These are phyloP conservation scores for Trichoderma erinaceum DNA, from an alignment of 495 filamentous ascomycete species.

Conservation along the genomic window DNA sequence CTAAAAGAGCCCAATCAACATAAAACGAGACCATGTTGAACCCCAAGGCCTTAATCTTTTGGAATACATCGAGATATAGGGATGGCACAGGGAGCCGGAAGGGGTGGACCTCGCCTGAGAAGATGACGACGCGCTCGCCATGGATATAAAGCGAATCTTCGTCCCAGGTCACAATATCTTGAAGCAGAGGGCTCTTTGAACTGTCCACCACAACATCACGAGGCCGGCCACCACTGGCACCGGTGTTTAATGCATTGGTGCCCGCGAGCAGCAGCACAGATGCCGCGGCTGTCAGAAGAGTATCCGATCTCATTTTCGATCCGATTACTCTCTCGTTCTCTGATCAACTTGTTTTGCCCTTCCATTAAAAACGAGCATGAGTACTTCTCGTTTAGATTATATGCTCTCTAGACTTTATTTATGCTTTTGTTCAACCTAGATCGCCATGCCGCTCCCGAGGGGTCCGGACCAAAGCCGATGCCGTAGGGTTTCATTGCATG, in stretches of 20 bases:
- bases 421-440: neutral
- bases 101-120: conserved; percentile 42
- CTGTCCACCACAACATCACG: neutral
- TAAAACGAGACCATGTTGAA: conserved; percentile 47
- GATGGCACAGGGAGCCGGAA: conserved; percentile 33
- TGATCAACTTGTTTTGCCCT: neutral
- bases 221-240: neutral
- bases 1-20: conserved; percentile 55
- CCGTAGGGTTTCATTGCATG: neutral
- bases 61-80: conserved; percentile 55
- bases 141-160: conserved; percentile 53
- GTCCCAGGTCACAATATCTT: conserved; percentile 51
- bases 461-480: neutral
- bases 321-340: neutral
- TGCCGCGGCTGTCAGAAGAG: neutral
- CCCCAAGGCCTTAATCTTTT: conserved; percentile 59
- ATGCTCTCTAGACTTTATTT: neutral
- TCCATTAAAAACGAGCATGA: neutral
- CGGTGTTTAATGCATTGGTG: neutral
- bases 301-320: neutral
- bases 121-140: conserved; percentile 50
- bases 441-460: neutral
- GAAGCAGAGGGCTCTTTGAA: neutral
- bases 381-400: neutral
- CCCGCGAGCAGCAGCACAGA: neutral